These are phyloP conservation scores for Salix purpurea DNA, from an alignment of 345 rosid genomes.

Conservation along the genomic window DNA sequence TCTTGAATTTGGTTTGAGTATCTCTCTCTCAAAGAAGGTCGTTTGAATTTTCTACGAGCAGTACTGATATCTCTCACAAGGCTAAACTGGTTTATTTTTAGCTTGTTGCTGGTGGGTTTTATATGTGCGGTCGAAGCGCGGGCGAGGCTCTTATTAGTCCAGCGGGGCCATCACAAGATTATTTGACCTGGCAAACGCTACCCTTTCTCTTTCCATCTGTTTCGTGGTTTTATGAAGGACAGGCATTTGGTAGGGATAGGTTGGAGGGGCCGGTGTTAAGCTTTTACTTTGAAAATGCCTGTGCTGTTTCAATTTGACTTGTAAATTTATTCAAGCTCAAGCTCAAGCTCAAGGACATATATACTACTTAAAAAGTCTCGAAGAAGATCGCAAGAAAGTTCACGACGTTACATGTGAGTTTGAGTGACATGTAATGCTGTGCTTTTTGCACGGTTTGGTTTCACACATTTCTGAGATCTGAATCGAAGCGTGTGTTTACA, in stretches of 20 bases:
- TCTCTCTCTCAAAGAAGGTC: background rate
- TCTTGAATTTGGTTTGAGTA: background rate
- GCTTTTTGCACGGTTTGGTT: conserved; percentile 7
- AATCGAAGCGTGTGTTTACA: conserved; percentile 1
- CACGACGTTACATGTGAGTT: background rate
- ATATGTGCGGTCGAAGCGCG: background rate
- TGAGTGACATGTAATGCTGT: background rate
- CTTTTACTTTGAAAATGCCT: background rate
- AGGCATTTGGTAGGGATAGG: background rate
- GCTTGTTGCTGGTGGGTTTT: background rate
- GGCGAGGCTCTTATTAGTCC: background rate
- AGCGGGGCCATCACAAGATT: background rate
- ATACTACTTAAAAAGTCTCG: background rate
- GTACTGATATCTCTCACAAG: background rate
- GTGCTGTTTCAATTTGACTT: conserved; percentile 14
- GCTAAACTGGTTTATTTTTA: too few relatives aligned
- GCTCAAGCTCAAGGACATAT: background rate
- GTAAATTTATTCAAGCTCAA: background rate
- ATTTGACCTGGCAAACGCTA: background rate
- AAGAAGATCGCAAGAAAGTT: background rate
- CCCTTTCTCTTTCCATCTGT: background rate
- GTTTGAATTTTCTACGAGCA: background rate
- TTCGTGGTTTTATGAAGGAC: background rate
- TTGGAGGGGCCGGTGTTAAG: background rate
- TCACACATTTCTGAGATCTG: conserved; percentile 1